Evolutionary conservation across 257 asterid genomes (phyloP), one percentile per base, ranked within the genome.

Genomic region (Salvia rosmarinus): DNA sequence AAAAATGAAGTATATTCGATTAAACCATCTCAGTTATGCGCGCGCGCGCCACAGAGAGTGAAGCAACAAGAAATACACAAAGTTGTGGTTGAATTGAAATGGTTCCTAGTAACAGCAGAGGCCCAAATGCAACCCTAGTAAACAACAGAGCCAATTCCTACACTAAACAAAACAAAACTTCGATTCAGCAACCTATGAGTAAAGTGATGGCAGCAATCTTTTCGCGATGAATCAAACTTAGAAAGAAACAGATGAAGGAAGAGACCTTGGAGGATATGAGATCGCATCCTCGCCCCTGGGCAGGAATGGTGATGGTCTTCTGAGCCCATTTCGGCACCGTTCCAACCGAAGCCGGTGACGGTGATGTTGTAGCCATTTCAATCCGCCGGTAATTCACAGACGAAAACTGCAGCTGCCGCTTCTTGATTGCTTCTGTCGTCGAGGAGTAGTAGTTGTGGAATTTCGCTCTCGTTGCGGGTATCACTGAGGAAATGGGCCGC

Each of bases 251-350:
- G 10, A 5, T 5, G 32, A 25, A 5, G 28, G 21, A 16, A 5
- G 43, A 30, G 35, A 89, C 99, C 97, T 84, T 86, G 60, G 93
- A 83, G 42, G 99, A 89, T 76, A 94, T 70, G 68, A 89, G 96
- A 74, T 94, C 97, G 77, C 98, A 94, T 21, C 98, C 98, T 54
- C 98, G 96, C 64, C 82, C 79, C 74, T 85, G 96, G 1, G 93
- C 84, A 19, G 98, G 92, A 64, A 92, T 57, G n/a, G 85, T 81
- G 11, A 92, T 42, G n/a, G 87, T 88, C 78, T 87, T 92, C 84
- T 92, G 98, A 23, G 91, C 90, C 98, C 98, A 92, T 75, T 88
- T 88, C 28, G 98, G 95, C 30, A 75, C 88, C 32, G 64, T 73
- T 32, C 75, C 78, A 60, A 81, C 79, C 49, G 84, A 65, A 12